A percentile compares a stretch with the other conserved stretches of the same genome.
Evolutionary conservation across 2,329 filamentous ascomycete species (phyloP).

Genomic region (Fusarium cyanostomum): DNA sequence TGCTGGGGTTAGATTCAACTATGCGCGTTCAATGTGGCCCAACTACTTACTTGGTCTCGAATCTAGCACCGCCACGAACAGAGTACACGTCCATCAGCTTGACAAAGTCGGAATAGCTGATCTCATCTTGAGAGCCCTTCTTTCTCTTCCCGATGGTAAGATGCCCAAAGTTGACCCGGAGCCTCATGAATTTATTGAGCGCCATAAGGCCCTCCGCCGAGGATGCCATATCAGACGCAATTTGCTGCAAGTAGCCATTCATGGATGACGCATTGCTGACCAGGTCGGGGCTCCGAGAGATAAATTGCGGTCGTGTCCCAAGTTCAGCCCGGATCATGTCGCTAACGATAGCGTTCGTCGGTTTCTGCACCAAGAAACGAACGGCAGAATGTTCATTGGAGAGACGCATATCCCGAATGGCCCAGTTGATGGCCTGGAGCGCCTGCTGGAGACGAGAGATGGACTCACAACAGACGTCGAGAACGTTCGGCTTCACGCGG

Average conservation of each 20-base stretch:
- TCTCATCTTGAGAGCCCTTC: conserved; percentile 33
- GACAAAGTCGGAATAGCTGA: conserved; percentile 41
- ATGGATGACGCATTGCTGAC: conserved; percentile 19
- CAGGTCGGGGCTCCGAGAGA: not conserved
- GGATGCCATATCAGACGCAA: conserved; percentile 30
- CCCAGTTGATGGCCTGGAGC: conserved; percentile 44
- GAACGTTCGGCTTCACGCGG: conserved; percentile 32
- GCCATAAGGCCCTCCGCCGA: conserved; percentile 41
- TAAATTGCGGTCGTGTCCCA: conserved; percentile 38
- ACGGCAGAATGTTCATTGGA: conserved; percentile 37
- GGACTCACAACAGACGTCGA: conserved; percentile 41
- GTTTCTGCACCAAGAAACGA: conserved; percentile 44
- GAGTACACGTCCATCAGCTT: conserved; percentile 42
- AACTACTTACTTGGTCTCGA: conserved; percentile 43
- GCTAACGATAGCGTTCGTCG: conserved; percentile 18
- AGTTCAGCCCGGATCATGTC: conserved; percentile 37
- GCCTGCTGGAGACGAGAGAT: conserved; percentile 42
- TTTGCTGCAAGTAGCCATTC: conserved; percentile 29
- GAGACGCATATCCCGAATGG: conserved; percentile 47
- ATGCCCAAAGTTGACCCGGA: conserved; percentile 48
- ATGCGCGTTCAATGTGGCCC: not conserved
- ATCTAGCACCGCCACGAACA: conserved; percentile 42
- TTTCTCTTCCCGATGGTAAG: conserved; percentile 42
- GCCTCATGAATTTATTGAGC: conserved; percentile 40
- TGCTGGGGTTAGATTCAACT: conserved; percentile 8